A percentile compares a stretch with the other conserved stretches of the same genome.
Conservation (phyloP, 2,329 filamentous ascomycete species). For the Colletotrichum tropicicola region DNA sequence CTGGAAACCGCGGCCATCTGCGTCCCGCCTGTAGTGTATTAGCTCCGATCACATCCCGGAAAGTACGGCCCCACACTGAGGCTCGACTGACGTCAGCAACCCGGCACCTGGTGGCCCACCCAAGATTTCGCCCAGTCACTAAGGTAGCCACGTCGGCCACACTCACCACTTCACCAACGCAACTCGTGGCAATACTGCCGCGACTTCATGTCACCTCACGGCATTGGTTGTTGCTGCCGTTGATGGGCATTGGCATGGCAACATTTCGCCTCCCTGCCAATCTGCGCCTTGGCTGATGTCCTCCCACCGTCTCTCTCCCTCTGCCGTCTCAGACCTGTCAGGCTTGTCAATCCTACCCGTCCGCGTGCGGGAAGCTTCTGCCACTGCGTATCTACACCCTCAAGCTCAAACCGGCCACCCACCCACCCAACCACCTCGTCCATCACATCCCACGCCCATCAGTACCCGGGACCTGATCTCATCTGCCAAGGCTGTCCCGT, state of each 20-base stretch:
- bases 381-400: neutral
- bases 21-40: neutral
- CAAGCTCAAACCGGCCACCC: neutral
- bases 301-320: neutral
- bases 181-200: no score
- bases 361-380: no score
- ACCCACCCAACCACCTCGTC: no score
- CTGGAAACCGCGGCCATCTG: constrained; percentile 13
- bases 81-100: constrained; percentile 23
- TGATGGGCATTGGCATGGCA: no score
- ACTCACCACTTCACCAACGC: neutral
- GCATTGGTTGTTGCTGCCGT: no score
- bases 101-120: neutral
- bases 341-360: no score
- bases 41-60: constrained; percentile 15
- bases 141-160: no score
- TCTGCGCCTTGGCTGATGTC: neutral
- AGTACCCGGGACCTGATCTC: neutral
- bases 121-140: neutral
- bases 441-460: neutral
- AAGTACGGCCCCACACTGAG: constrained; percentile 3
- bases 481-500: constrained; percentile 4
- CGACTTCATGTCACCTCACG: neutral
- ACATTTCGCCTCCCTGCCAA: no score
- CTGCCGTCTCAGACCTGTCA: no score